Evolutionary conservation across 1,139 yeast species (phyloP).

Genomic region (Debaryomycetaceae sp.): DNA sequence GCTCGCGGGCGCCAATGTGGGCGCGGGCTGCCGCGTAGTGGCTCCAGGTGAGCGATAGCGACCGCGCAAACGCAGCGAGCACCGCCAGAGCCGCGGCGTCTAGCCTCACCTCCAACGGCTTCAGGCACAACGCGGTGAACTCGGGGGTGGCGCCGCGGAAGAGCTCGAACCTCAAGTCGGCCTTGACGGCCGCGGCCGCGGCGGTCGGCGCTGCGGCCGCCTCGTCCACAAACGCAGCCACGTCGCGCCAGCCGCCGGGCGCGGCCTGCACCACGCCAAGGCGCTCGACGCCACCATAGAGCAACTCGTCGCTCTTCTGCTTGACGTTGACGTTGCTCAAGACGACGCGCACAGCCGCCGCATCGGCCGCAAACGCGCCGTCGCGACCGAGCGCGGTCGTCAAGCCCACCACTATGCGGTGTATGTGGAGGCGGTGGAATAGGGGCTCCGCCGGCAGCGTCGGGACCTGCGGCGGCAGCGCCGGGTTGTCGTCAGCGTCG

Average conservation of each 20-base stretch:
- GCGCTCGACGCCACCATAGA: constrained; percentile 45
- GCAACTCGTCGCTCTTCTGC: constrained; percentile 36
- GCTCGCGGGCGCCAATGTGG: constrained; percentile 1
- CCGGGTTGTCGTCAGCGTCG: constrained; percentile 15
- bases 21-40: background rate
- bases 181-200: constrained; percentile 19
- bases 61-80: constrained; percentile 12
- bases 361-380: constrained; percentile 36
- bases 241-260: constrained; percentile 13
- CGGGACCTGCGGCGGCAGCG: constrained; percentile 13
- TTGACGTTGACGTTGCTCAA: constrained; percentile 32
- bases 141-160: constrained; percentile 26
- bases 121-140: constrained; percentile 43
- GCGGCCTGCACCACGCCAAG: constrained; percentile 20
- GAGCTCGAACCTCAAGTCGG: constrained; percentile 54
- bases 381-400: constrained; percentile 37
- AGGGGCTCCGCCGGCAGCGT: constrained; percentile 15
- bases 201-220: constrained; percentile 7
- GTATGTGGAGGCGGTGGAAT: constrained; percentile 31
- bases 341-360: constrained; percentile 24
- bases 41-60: background rate
- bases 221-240: constrained; percentile 20
- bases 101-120: constrained; percentile 31
- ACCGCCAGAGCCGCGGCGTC: constrained; percentile 19
- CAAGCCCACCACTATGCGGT: constrained; percentile 33